Evolutionary conservation across 2,329 filamentous ascomycete genomes (phyloP), one percentile per base, ranked within the genome.

Genomic region (Arthrobotrys musiformis): DNA sequence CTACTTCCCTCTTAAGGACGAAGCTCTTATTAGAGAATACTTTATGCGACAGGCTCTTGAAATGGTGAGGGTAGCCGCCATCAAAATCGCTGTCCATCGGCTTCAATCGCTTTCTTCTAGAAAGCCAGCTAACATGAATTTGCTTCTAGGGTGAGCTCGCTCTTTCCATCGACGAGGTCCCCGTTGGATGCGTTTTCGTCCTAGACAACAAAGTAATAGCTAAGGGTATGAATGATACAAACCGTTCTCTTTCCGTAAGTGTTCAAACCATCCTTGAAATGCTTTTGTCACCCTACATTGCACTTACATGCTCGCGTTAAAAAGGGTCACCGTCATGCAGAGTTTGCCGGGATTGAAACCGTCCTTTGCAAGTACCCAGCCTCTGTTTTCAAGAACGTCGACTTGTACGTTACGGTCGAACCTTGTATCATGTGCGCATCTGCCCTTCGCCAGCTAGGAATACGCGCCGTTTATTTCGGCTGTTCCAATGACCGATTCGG

Each of bases 371-470:
- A 86, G 63, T 88, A 95, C 79, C 87, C 91, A 64, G 87, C 89
- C 35, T 87, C 87, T 11, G 88, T 94, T 79, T 86, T 98, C 80
- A 86, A 86, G 42, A 89, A 94, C 79, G 91, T 90, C 8, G 90
- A 91, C 81, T 89, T 99, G 62, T 99, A 99, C 84, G 95, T 99
- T 58, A 99, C 95, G 0, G 94, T 99, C 66, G 96, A 99, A 84
- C 95, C 95, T 3, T 99, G 95, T 83, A 93, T 99, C 85, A 99
- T 99, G 95, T 99, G 95, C 83, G 95, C 95, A 11, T 96, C 93
- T 5, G 89, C 96, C 64, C 87, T 99, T 61, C 90, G 93, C 62
- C 96, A 99, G 84, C 91, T 96, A 79, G 89, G 90, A 13, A 93
- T 99, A 83, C 89, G 91, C 78, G 91, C 91, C 80, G 95, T 99